phyloP scores from a whole-genome alignment of 2,329 filamentous ascomycete species.

The Paecilomyces dactylethromorphus region DNA sequence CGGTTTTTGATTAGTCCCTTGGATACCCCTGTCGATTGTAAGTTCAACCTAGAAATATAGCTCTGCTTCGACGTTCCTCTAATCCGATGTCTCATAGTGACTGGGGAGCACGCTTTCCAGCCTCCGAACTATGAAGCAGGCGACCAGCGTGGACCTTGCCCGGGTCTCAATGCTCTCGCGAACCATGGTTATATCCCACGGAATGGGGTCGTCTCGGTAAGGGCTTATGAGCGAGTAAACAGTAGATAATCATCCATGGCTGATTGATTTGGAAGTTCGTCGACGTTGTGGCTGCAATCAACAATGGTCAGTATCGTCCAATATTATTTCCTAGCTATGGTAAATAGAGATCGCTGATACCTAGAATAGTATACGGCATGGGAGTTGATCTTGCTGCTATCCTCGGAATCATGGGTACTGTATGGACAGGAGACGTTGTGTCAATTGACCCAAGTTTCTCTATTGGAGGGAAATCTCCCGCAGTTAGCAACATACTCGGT shows the following conservation, averaged over 20 bases:
- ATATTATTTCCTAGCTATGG: neutral
- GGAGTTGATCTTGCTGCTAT: slow-evolving; percentile 37
- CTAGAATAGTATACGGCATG: slow-evolving; percentile 42
- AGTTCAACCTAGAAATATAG: neutral
- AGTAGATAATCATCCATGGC: neutral
- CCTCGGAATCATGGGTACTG: slow-evolving; percentile 41
- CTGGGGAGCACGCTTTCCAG: slow-evolving; percentile 27
- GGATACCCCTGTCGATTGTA: slow-evolving; percentile 21
- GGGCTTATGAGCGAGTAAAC: slow-evolving; percentile 1
- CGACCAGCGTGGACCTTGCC: slow-evolving; percentile 36
- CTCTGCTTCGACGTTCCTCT: neutral
- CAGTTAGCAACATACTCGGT: slow-evolving; percentile 35
- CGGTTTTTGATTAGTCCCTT: slow-evolving; percentile 16
- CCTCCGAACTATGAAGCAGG: slow-evolving; percentile 25
- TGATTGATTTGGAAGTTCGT: slow-evolving; percentile 16
- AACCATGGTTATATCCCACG: slow-evolving; percentile 39
- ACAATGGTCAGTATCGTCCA: slow-evolving; percentile 20
- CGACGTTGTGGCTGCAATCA: slow-evolving; percentile 28
- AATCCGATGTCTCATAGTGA: slow-evolving; percentile 15
- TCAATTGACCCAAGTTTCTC: slow-evolving; percentile 47
- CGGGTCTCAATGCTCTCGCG: slow-evolving; percentile 37
- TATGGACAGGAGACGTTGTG: slow-evolving; percentile 45
- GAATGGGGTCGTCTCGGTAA: slow-evolving; percentile 29
- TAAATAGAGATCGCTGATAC: neutral
- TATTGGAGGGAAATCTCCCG: slow-evolving; percentile 41